phyloP scores from a whole-genome alignment of 345 rosid genomes.

The Eucalyptus paniculata region DNA sequence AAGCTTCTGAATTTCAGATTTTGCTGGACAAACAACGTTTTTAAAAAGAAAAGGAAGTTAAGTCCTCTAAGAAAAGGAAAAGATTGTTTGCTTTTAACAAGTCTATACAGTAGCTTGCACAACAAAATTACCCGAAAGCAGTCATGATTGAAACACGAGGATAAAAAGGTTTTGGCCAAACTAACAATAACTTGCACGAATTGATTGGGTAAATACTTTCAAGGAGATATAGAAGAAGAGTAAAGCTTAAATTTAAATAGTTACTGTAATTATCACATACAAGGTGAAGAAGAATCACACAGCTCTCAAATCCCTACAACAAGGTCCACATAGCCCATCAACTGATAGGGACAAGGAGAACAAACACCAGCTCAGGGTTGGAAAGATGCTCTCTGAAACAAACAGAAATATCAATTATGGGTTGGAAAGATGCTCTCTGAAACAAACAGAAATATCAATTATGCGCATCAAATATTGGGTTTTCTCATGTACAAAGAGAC shows the following conservation, averaged over 20 bases:
- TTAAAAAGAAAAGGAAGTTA: background rate
- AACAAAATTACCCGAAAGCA: background rate
- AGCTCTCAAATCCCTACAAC: background rate
- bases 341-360: background rate
- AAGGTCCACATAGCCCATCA: background rate
- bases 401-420: too few species aligned
- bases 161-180: background rate
- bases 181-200: background rate
- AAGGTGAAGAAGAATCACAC: background rate
- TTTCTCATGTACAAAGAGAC: too few species aligned
- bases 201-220: background rate
- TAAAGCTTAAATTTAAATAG: background rate
- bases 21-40: slow-evolving; percentile 23
- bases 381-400: too few species aligned
- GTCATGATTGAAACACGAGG: background rate
- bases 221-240: background rate
- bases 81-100: background rate
- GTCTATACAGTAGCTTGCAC: background rate
- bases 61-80: background rate
- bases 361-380: background rate
- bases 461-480: too few species aligned
- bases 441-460: too few species aligned
- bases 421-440: too few species aligned
- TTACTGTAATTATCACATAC: background rate
- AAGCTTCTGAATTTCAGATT: slow-evolving; percentile 24